Conservation (phyloP, 1,284 basidiomycete genomes). For the Farysia itapuensis region DNA sequence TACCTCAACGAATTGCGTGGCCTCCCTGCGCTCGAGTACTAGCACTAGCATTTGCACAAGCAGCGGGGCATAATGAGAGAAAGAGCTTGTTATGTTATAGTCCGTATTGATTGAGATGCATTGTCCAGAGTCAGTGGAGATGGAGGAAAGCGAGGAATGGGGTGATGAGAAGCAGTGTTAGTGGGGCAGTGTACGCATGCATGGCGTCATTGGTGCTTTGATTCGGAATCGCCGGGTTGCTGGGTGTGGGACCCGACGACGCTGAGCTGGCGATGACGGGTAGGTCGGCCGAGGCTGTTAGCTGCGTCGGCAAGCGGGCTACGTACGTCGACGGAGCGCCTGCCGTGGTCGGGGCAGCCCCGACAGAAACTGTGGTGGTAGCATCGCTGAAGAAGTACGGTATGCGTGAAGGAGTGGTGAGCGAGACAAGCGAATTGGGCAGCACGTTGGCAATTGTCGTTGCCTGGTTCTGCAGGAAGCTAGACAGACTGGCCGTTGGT, state of each 20-base stretch:
- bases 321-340: conserved; percentile 7
- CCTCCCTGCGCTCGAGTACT: conserved; percentile 12
- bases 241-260: conserved; percentile 11
- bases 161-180: too few relatives aligned
- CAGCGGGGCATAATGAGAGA: too few relatives aligned
- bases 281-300: not conserved
- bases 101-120: too few relatives aligned
- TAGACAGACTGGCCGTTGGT: conserved; percentile 61
- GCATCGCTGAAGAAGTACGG: conserved; percentile 71
- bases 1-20: conserved; percentile 26
- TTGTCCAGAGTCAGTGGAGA: too few relatives aligned
- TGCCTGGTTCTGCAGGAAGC: conserved; percentile 68
- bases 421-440: conserved; percentile 73
- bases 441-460: conserved; percentile 71
- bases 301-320: conserved; percentile 4
- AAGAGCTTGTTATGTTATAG: too few relatives aligned
- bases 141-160: too few relatives aligned
- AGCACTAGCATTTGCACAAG: too few relatives aligned
- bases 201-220: too few relatives aligned
- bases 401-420: conserved; percentile 70
- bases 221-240: conserved; percentile 40
- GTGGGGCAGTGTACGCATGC: too few relatives aligned
- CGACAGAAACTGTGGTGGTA: conserved; percentile 15
- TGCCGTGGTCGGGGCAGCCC: conserved; percentile 9
- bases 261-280: conserved; percentile 23